Percentiles rank a stretch among this genome's conserved stretches.
Conservation (phyloP, 192 early-diverging fungal species). For the Chytriomyces sp. region DNA sequence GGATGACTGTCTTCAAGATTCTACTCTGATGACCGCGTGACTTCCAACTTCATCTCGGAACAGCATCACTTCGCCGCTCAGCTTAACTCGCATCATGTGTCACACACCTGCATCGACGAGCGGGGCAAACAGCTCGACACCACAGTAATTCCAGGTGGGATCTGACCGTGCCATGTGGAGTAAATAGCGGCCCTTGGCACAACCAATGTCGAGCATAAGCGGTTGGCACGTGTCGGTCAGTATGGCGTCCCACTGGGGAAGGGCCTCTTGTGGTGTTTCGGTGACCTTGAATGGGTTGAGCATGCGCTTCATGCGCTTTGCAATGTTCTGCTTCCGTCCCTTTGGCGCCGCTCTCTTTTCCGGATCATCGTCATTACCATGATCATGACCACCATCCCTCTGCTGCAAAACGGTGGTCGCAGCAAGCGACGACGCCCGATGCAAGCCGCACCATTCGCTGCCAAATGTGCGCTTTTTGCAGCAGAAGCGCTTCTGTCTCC, state of each 20-base stretch:
- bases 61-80: too few species aligned
- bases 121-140: conserved; percentile 32
- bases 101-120: conserved; percentile 23
- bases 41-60: too few species aligned
- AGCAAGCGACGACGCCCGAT: neutral
- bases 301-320: conserved; percentile 21
- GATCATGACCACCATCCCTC: neutral
- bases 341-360: neutral
- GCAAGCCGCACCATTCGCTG: neutral
- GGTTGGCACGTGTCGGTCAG: conserved; percentile 19
- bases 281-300: conserved; percentile 33
- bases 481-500: conserved; percentile 1
- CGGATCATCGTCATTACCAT: neutral
- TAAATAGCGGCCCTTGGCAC: conserved; percentile 34
- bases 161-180: neutral
- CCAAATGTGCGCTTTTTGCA: neutral
- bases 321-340: conserved; percentile 2
- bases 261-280: neutral
- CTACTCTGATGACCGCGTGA: too few species aligned
- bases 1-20: too few species aligned
- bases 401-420: neutral
- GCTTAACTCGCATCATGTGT: neutral
- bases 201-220: conserved; percentile 33
- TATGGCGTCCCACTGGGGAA: conserved; percentile 22
- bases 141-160: conserved; percentile 30